Percentiles rank a stretch among this genome's conserved stretches.
phyloP scores from a whole-genome alignment of 768 basidiomycete species.

The Rhizopogon roseolus region DNA sequence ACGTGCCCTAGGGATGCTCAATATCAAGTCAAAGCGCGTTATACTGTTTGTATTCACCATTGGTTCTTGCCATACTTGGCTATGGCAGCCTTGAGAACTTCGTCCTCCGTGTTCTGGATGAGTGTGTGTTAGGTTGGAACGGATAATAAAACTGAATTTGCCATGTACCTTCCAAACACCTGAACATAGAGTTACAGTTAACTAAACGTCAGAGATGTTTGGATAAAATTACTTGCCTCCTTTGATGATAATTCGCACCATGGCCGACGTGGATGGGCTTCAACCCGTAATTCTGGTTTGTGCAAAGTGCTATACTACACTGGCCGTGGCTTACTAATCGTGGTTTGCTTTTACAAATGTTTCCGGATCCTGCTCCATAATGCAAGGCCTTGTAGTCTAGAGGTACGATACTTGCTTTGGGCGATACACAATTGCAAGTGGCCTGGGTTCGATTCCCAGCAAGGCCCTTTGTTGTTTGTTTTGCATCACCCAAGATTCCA shows the following conservation, averaged over 20 bases:
- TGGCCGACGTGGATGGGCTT: conserved; percentile 20
- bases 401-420: conserved; percentile 37
- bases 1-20: conserved; percentile 64
- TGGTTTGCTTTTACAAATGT: too few relatives aligned
- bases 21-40: neutral
- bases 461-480: conserved; percentile 11
- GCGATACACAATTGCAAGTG: conserved; percentile 17
- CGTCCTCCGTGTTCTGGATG: conserved; percentile 87
- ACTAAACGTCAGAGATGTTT: neutral
- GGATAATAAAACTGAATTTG: neutral
- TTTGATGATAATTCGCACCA: conserved; percentile 92
- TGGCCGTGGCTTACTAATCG: neutral
- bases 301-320: neutral
- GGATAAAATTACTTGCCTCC: conserved; percentile 50
- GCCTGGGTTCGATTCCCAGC: conserved; percentile 18
- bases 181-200: conserved; percentile 16
- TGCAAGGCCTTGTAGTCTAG: conserved; percentile 28
- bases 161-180: conserved; percentile 77
- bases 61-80: conserved; percentile 97
- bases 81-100: conserved; percentile 98
- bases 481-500: neutral
- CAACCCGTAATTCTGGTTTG: neutral
- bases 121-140: conserved; percentile 9
- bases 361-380: too few relatives aligned
- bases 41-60: conserved; percentile 47